Percentiles rank a stretch among this genome's conserved stretches.
Conservation (phyloP, 2,329 filamentous ascomycete species). For the Fusarium phyllophilum region DNA sequence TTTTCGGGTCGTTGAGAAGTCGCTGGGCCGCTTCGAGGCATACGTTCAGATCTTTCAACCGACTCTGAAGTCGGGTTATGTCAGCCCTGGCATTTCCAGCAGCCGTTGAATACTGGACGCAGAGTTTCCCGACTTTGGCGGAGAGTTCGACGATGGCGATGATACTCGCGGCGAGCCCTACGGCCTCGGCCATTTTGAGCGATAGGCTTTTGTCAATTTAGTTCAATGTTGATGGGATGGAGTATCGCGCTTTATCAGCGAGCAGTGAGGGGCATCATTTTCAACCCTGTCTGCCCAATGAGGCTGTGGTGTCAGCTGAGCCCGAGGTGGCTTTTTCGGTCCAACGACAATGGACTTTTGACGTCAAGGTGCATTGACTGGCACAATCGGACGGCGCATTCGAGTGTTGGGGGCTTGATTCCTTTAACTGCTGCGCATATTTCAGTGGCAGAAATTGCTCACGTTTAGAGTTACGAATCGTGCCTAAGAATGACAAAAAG, state of each 20-base stretch:
- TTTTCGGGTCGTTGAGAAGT: not conserved
- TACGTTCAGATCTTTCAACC: not conserved
- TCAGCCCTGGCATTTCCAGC: not conserved
- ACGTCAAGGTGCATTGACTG: not conserved
- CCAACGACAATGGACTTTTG: rapidly evolving
- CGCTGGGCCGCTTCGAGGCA: not conserved
- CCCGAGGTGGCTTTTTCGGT: rapidly evolving
- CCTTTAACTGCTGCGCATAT: too few species aligned
- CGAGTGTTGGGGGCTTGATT: not conserved
- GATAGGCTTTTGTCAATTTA: rapidly evolving
- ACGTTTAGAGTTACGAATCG: too few species aligned
- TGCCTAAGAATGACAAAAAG: too few species aligned
- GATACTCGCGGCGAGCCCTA: not conserved
- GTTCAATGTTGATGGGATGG: not conserved
- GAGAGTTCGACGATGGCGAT: not conserved
- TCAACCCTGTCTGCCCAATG: not conserved
- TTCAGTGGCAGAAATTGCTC: too few species aligned
- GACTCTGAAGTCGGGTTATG: not conserved
- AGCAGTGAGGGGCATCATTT: not conserved
- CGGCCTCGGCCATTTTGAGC: not conserved
- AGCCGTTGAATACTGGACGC: not conserved
- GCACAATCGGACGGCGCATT: not conserved
- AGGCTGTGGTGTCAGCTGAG: not conserved
- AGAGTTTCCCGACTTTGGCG: not conserved
- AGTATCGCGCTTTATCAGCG: rapidly evolving